Evolutionary conservation across 2,329 filamentous ascomycete genomes (phyloP).

Genomic region (Purpureocillium lavendulum): DNA sequence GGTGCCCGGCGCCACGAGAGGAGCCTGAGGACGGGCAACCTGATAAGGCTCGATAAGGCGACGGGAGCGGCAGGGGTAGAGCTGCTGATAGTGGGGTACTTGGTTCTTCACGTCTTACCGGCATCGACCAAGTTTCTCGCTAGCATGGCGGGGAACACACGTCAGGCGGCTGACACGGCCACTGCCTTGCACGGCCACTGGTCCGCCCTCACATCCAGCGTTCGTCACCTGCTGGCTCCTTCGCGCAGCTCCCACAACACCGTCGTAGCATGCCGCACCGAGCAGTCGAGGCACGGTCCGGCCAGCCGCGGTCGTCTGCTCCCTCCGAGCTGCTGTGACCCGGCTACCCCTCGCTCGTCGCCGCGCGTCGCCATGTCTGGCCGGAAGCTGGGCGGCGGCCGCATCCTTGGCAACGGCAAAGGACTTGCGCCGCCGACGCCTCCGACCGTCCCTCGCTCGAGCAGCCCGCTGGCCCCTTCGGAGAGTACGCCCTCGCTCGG

Average conservation of each 20-base stretch:
- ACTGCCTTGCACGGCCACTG: background rate
- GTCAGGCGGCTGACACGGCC: background rate
- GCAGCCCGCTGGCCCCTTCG: slow-evolving; percentile 44
- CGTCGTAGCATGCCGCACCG: too few relatives aligned
- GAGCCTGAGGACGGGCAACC: background rate
- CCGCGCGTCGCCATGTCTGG: slow-evolving; percentile 53
- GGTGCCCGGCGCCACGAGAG: too few relatives aligned
- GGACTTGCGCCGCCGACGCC: slow-evolving; percentile 59
- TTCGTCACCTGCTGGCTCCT: background rate
- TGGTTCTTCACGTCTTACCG: background rate
- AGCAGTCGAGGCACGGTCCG: slow-evolving; percentile 20
- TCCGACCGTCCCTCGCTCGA: slow-evolving; percentile 13
- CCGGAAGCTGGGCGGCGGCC: slow-evolving; percentile 84
- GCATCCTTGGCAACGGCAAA: slow-evolving; percentile 81
- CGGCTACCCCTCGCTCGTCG: background rate
- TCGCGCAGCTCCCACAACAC: too few relatives aligned
- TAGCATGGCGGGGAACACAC: background rate
- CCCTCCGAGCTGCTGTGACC: slow-evolving; percentile 6
- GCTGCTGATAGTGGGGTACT: background rate
- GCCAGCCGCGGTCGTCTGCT: slow-evolving; percentile 24
- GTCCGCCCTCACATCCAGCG: background rate
- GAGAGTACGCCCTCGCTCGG: slow-evolving; percentile 71
- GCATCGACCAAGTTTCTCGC: background rate
- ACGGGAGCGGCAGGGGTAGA: too few relatives aligned
- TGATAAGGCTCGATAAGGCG: slow-evolving; percentile 1